Percentiles rank a stretch among this genome's conserved stretches.
These are phyloP conservation scores for Auriscalpium vulgare DNA, from an alignment of 768 basidiomycete genomes.

Conservation along the genomic window DNA sequence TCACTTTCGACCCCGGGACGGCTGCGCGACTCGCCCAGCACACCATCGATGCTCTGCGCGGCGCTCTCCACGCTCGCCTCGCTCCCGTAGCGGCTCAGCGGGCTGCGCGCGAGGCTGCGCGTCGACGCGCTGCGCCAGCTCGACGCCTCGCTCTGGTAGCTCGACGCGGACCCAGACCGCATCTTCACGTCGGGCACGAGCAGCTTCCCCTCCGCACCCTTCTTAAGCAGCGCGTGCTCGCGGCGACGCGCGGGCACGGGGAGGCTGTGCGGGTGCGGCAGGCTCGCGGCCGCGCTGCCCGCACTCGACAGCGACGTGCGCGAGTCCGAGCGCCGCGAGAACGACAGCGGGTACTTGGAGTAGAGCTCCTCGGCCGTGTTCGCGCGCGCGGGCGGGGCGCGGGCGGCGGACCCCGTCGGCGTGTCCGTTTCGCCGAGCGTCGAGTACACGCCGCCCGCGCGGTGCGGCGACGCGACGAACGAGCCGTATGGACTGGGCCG, in stretches of 20 bases:
- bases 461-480: slow-evolving; percentile 44
- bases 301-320: slow-evolving; percentile 27
- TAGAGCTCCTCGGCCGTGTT: slow-evolving; percentile 38
- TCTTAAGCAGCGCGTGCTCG: slow-evolving; percentile 49
- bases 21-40: slow-evolving; percentile 22
- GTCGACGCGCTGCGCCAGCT: slow-evolving; percentile 15
- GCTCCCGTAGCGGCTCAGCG: slow-evolving; percentile 33
- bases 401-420: slow-evolving; percentile 14
- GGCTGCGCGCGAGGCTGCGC: slow-evolving; percentile 26
- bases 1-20: slow-evolving; percentile 47
- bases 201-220: slow-evolving; percentile 57
- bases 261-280: slow-evolving; percentile 26
- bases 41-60: slow-evolving; percentile 15
- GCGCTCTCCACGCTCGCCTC: slow-evolving; percentile 28
- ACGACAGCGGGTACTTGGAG: slow-evolving; percentile 46
- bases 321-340: slow-evolving; percentile 47
- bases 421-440: slow-evolving; percentile 28
- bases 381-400: slow-evolving; percentile 20
- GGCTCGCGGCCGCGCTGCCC: slow-evolving; percentile 8
- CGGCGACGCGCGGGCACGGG: slow-evolving; percentile 29
- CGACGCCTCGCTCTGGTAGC: slow-evolving; percentile 17
- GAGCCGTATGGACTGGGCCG: slow-evolving; percentile 34
- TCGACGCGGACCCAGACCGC: slow-evolving; percentile 24
- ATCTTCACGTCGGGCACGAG: slow-evolving; percentile 42
- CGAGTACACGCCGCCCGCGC: slow-evolving; percentile 39